phyloP scores from a whole-genome alignment of 1,284 basidiomycete genomes.

The Coniferiporia weirii region DNA sequence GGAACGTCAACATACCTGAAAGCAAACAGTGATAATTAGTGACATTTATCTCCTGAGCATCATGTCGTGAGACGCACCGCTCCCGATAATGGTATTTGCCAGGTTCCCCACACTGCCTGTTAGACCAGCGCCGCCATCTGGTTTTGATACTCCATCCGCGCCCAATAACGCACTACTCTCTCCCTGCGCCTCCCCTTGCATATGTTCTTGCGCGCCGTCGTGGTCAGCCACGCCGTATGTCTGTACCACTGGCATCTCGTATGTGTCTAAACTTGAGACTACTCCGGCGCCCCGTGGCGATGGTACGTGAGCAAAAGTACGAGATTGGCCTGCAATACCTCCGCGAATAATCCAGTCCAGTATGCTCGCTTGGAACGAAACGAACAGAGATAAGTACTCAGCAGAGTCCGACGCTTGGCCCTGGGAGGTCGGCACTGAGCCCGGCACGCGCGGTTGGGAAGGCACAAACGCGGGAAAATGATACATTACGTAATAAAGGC shows the following conservation, averaged over 20 bases:
- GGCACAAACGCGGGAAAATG: no score
- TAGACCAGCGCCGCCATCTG: constrained; percentile 62
- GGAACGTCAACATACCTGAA: constrained; percentile 79
- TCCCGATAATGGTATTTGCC: constrained; percentile 85
- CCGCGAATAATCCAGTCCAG: not conserved
- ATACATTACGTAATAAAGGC: no score
- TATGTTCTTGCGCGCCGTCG: constrained; percentile 5
- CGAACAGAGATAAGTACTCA: no score
- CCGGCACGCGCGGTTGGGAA: no score
- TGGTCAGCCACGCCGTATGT: constrained; percentile 49
- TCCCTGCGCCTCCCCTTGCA: constrained; percentile 7
- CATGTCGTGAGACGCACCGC: constrained; percentile 48
- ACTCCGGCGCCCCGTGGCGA: not conserved
- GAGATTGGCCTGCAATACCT: not conserved
- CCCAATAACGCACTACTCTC: constrained; percentile 52
- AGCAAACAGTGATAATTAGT: not conserved
- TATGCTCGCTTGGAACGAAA: not conserved
- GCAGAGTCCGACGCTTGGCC: no score
- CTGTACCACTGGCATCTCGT: constrained; percentile 49
- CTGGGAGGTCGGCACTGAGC: no score
- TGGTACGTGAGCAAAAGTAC: not conserved
- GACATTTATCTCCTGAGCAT: constrained; percentile 11
- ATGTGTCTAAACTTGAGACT: not conserved
- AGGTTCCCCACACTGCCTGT: constrained; percentile 71
- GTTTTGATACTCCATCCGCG: constrained; percentile 31